phyloP scores from a whole-genome alignment of 345 rosid genomes.

The Nasturtium officinale region DNA sequence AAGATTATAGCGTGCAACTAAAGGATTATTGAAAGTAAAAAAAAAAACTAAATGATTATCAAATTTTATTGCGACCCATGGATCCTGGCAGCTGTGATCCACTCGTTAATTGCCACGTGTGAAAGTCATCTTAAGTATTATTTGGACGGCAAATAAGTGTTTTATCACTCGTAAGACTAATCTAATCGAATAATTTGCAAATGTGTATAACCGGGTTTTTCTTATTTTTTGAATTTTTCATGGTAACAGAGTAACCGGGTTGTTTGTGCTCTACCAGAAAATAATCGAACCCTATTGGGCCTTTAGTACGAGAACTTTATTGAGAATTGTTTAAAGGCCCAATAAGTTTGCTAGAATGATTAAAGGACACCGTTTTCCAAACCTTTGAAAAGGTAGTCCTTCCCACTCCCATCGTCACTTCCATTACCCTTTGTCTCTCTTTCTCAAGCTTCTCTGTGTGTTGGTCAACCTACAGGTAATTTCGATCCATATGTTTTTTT shows the following conservation, averaged over 20 bases:
- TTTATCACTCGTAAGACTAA: neutral
- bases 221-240: too few relatives aligned
- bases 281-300: neutral
- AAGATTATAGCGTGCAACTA: slow-evolving; percentile 39
- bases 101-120: slow-evolving; percentile 28
- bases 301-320: neutral
- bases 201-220: too few relatives aligned
- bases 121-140: slow-evolving; percentile 2
- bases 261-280: neutral
- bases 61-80: slow-evolving; percentile 20
- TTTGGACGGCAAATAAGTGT: slow-evolving; percentile 37
- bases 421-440: slow-evolving; percentile 19
- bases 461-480: slow-evolving; percentile 33
- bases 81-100: slow-evolving; percentile 34
- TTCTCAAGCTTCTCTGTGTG: slow-evolving; percentile 16
- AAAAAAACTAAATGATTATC: slow-evolving; percentile 24
- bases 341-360: neutral
- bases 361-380: neutral
- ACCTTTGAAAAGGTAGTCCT: slow-evolving; percentile 20
- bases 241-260: too few relatives aligned
- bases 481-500: slow-evolving; percentile 20
- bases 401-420: slow-evolving; percentile 17
- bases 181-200: too few relatives aligned
- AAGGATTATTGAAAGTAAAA: slow-evolving; percentile 27
- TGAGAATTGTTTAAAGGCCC: neutral